Evolutionary conservation across 805 yeast genomes (phyloP).

Genomic region (Myxozyma mucilagina): DNA sequence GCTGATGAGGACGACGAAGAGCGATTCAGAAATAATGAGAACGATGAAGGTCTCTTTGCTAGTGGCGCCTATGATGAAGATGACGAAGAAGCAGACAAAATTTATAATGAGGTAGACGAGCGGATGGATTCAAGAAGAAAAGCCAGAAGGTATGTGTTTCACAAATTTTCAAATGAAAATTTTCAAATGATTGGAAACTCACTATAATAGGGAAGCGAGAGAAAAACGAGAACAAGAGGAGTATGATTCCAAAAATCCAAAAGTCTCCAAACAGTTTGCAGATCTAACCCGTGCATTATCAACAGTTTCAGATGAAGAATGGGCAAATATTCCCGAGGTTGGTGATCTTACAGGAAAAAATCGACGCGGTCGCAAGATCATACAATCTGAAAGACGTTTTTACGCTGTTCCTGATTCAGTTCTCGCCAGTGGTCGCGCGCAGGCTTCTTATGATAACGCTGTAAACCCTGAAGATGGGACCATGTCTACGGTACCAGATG

Average conservation of each 20-base stretch:
- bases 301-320: constrained; percentile 62
- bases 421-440: constrained; percentile 43
- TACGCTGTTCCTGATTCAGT: constrained; percentile 83
- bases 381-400: constrained; percentile 57
- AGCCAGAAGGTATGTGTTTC: constrained; percentile 29
- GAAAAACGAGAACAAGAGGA: constrained; percentile 35
- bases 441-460: constrained; percentile 42
- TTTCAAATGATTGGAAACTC: not conserved
- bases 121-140: constrained; percentile 42
- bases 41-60: constrained; percentile 42
- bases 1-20: constrained; percentile 38
- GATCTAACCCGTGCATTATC: constrained; percentile 67
- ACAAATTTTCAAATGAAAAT: constrained; percentile 8
- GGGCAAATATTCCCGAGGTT: constrained; percentile 84
- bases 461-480: constrained; percentile 35
- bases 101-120: constrained; percentile 68
- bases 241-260: constrained; percentile 35
- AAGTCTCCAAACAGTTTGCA: constrained; percentile 57
- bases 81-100: constrained; percentile 74
- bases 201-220: constrained; percentile 33
- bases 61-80: constrained; percentile 48
- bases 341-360: constrained; percentile 81
- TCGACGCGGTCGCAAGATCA: constrained; percentile 65
- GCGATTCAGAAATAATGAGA: constrained; percentile 38
- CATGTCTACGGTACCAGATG: constrained; percentile 30